Conservation (phyloP, 2,329 filamentous ascomycete genomes). For the Apiospora arundinis region DNA sequence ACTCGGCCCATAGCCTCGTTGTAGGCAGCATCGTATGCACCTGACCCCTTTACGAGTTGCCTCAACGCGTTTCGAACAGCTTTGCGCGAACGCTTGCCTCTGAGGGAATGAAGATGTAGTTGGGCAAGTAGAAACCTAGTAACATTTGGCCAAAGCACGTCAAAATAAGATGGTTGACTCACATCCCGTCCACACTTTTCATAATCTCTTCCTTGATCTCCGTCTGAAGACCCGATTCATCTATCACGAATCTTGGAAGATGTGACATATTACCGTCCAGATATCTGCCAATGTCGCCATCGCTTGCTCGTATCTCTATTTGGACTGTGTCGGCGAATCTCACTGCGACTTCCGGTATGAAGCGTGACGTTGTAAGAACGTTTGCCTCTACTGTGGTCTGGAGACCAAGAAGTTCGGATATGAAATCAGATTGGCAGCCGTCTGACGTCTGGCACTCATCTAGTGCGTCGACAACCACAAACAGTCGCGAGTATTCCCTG, state of each 20-base stretch:
- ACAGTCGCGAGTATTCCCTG: too few relatives aligned
- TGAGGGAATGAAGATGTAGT: constrained; percentile 44
- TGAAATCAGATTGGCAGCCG: too few relatives aligned
- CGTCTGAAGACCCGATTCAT: constrained; percentile 28
- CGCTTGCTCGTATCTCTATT: too few relatives aligned
- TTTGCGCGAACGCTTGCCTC: constrained; percentile 40
- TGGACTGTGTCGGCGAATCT: too few relatives aligned
- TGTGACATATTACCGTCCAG: constrained; percentile 31
- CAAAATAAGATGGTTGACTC: constrained; percentile 28
- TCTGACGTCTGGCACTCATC: too few relatives aligned
- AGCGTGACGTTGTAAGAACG: too few relatives aligned
- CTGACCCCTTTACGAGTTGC: constrained; percentile 37
- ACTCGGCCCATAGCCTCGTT: constrained; percentile 49
- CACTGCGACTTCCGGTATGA: too few relatives aligned
- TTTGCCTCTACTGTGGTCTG: too few relatives aligned
- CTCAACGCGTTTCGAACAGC: constrained; percentile 40
- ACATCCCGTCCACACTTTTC: constrained; percentile 42
- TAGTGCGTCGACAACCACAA: too few relatives aligned
- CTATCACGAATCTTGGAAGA: constrained; percentile 27
- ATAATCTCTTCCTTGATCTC: constrained; percentile 35
- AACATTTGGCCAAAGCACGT: constrained; percentile 21
- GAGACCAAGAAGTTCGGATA: too few relatives aligned
- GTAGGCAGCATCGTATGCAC: constrained; percentile 48
- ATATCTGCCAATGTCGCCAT: too few relatives aligned
- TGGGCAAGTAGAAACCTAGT: constrained; percentile 48